These are phyloP conservation scores for Ammopiptanthus mongolicus DNA, from an alignment of 306 rosid species.

Conservation along the genomic window DNA sequence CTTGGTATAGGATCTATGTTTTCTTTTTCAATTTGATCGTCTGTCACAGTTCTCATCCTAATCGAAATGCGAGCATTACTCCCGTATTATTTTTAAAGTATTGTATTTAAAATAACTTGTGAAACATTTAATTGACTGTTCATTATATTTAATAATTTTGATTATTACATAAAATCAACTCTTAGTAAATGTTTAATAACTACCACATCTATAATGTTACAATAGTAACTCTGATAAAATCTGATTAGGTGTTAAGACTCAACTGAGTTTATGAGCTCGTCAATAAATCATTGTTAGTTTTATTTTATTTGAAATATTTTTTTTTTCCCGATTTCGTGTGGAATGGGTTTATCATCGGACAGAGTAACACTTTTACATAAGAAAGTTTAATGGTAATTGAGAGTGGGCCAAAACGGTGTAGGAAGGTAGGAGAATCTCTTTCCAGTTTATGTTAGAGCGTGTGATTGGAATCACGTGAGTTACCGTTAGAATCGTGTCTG, in stretches of 20 bases:
- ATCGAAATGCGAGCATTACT: background rate
- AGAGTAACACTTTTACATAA: background rate
- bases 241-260: background rate
- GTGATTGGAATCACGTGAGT: too few relatives aligned
- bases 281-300: background rate
- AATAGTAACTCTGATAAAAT: too few relatives aligned
- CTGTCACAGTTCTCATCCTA: background rate
- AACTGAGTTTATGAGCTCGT: background rate
- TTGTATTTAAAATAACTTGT: too few relatives aligned
- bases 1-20: background rate
- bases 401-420: background rate
- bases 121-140: background rate
- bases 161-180: background rate
- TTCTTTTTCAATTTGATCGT: background rate
- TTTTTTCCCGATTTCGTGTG: background rate
- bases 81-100: background rate
- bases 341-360: background rate
- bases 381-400: background rate
- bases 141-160: too few relatives aligned
- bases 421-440: background rate
- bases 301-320: background rate
- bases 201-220: too few relatives aligned
- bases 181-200: background rate
- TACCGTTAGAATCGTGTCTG: too few relatives aligned
- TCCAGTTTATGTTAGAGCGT: too few relatives aligned